Conservation (phyloP, 805 yeast species). For the Saturnispora mendoncae region DNA sequence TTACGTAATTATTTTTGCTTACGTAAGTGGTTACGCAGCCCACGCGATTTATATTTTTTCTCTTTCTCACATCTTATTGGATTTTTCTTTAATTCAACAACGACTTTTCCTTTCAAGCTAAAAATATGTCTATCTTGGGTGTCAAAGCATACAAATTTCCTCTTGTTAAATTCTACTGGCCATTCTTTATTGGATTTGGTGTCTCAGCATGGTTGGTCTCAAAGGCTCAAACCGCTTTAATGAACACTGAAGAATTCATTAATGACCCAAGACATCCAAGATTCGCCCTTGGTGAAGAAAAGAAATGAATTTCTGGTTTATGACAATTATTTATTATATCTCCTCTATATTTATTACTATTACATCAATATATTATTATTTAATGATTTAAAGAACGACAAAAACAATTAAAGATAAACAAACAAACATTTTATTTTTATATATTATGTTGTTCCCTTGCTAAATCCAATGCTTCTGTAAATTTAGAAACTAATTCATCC, state of each 20-base stretch:
- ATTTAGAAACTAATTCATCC: slow-evolving; percentile 41
- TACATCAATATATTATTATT: slow-evolving; percentile 2
- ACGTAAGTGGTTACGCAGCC: slow-evolving; percentile 4
- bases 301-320: slow-evolving; percentile 21
- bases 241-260: slow-evolving; percentile 70
- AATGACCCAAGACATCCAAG: slow-evolving; percentile 97
- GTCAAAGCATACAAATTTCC: slow-evolving; percentile 31
- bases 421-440: slow-evolving; percentile 9
- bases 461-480: slow-evolving; percentile 44
- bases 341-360: too few species aligned
- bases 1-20: neutral
- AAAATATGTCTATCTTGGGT: slow-evolving; percentile 28
- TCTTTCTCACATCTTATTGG: neutral
- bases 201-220: slow-evolving; percentile 62
- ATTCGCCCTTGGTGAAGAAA: slow-evolving; percentile 38
- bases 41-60: neutral
- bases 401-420: slow-evolving; percentile 1
- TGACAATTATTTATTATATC: neutral
- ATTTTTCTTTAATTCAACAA: neutral
- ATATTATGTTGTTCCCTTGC: slow-evolving; percentile 32
- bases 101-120: too few species aligned
- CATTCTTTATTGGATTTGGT: slow-evolving; percentile 72
- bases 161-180: slow-evolving; percentile 69
- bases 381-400: slow-evolving; percentile 4
- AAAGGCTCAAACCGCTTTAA: slow-evolving; percentile 59